Percentiles rank a stretch among this genome's conserved stretches.
Conservation (phyloP, 2,329 filamentous ascomycete genomes). For the Cryphonectria nitschkei region DNA sequence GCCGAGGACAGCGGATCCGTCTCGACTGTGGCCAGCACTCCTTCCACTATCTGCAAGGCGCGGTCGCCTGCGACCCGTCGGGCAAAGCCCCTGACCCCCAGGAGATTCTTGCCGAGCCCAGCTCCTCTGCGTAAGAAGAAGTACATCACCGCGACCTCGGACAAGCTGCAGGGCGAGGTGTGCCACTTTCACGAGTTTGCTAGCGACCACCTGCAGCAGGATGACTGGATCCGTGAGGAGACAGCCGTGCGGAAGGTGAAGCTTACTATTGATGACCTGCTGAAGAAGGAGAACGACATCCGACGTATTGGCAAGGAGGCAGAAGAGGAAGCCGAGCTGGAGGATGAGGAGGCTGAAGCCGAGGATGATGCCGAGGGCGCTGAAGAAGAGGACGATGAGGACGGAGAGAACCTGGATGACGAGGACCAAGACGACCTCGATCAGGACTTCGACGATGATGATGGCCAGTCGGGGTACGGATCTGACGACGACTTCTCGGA, state of each 20-base stretch:
- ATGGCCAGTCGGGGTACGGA: conserved; percentile 65
- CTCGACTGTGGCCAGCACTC: conserved; percentile 26
- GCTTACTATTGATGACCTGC: conserved; percentile 86
- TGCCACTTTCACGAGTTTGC: conserved; percentile 89
- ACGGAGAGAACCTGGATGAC: conserved; percentile 53
- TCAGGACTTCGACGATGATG: conserved; percentile 50
- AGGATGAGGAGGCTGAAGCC: conserved; percentile 66
- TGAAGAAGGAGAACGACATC: conserved; percentile 88
- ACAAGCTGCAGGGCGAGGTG: conserved; percentile 57
- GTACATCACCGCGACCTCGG: conserved; percentile 55
- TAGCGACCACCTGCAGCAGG: conserved; percentile 77
- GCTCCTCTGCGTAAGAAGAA: conserved; percentile 44
- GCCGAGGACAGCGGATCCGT: conserved; percentile 24
- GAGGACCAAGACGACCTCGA: conserved; percentile 55
- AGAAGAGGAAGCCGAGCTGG: conserved; percentile 82
- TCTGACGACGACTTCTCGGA: conserved; percentile 58
- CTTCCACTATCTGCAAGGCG: conserved; percentile 35
- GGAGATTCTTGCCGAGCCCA: conserved; percentile 45
- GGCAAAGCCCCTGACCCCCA: conserved; percentile 37
- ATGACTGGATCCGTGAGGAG: conserved; percentile 85
- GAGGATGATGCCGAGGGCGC: conserved; percentile 45
- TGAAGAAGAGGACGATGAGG: conserved; percentile 49
- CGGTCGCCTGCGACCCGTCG: conserved; percentile 34
- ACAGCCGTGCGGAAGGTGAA: conserved; percentile 65
- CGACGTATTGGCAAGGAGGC: conserved; percentile 85